Percentiles rank a stretch among this genome's conserved stretches.
Conservation (phyloP, 2,329 filamentous ascomycete genomes). For the Shiraia bambusicola region DNA sequence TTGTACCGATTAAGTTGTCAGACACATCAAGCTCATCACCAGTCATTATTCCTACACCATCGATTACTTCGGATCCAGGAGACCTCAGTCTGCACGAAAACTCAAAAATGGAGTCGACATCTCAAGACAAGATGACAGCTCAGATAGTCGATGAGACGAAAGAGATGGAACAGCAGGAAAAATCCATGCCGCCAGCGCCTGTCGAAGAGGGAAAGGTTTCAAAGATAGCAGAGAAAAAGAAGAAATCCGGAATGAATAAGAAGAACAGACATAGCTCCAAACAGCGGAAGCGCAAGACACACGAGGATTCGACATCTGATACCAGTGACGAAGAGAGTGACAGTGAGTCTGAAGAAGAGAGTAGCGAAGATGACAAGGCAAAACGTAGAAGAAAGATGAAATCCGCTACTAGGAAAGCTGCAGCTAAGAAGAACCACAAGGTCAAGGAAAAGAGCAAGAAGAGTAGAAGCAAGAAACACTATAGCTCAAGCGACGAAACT, state of each 20-base stretch:
- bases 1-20: slow-evolving; percentile 18
- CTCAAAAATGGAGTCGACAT: slow-evolving; percentile 14
- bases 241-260: slow-evolving; percentile 6
- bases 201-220: slow-evolving; percentile 12
- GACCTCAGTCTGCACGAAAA: slow-evolving; percentile 15
- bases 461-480: slow-evolving; percentile 24
- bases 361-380: slow-evolving; percentile 22
- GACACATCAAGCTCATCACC: slow-evolving; percentile 27
- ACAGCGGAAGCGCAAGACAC: slow-evolving; percentile 19
- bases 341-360: slow-evolving; percentile 21
- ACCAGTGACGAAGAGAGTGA: slow-evolving; percentile 19
- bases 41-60: slow-evolving; percentile 27
- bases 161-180: slow-evolving; percentile 8
- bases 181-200: slow-evolving; percentile 3
- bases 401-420: slow-evolving; percentile 12
- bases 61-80: slow-evolving; percentile 23
- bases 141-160: slow-evolving; percentile 8
- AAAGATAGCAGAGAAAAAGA: slow-evolving; percentile 9
- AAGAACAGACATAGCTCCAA: slow-evolving; percentile 16
- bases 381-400: slow-evolving; percentile 26
- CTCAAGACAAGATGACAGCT: slow-evolving; percentile 12
- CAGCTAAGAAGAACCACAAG: slow-evolving; percentile 22
- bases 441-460: slow-evolving; percentile 26
- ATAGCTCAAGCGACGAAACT: slow-evolving; percentile 17
- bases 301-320: slow-evolving; percentile 27